A percentile compares a stretch with the other conserved stretches of the same genome.
Evolutionary conservation across 352 stramenopile species (phyloP).

Genomic region (Phytophthora pini): DNA sequence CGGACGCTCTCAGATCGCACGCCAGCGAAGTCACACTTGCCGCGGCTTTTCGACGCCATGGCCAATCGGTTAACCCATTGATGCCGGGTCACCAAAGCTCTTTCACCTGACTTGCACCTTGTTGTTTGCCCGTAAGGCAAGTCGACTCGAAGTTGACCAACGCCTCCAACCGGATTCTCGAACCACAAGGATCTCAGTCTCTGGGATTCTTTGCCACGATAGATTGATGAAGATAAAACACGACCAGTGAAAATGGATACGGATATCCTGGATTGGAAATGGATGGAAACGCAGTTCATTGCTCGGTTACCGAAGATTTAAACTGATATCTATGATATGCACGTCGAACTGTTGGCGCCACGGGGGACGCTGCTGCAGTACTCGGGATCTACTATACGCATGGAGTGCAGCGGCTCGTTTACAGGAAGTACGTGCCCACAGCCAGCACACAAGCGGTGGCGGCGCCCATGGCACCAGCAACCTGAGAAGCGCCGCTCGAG

Average conservation of each 20-base stretch:
- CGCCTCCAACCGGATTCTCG: too few relatives aligned
- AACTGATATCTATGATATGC: constrained; percentile 27
- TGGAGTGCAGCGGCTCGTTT: constrained; percentile 11
- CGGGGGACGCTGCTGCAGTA: background rate
- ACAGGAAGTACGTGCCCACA: constrained; percentile 36
- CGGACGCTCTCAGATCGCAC: constrained; percentile 10
- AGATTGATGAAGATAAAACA: constrained; percentile 6
- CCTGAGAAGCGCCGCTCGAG: constrained; percentile 17
- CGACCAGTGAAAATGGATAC: constrained; percentile 25
- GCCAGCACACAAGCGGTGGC: constrained; percentile 24
- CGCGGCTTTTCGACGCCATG: background rate
- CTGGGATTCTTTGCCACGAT: too few relatives aligned
- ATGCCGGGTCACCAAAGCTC: background rate
- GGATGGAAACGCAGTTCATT: constrained; percentile 1
- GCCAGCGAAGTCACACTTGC: constrained; percentile 16
- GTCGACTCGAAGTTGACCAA: too few relatives aligned
- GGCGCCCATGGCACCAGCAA: constrained; percentile 18
- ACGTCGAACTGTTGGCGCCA: constrained; percentile 6
- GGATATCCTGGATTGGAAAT: constrained; percentile 5
- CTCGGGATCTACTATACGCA: constrained; percentile 3
- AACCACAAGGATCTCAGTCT: too few relatives aligned
- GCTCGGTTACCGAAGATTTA: background rate
- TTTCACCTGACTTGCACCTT: background rate
- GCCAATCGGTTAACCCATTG: constrained; percentile 12
- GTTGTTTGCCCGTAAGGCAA: background rate